Evolutionary conservation across 2,329 filamentous ascomycete species (phyloP), one percentile per base, ranked within the genome.

Genomic region (Aurifilum marmelostoma): DNA sequence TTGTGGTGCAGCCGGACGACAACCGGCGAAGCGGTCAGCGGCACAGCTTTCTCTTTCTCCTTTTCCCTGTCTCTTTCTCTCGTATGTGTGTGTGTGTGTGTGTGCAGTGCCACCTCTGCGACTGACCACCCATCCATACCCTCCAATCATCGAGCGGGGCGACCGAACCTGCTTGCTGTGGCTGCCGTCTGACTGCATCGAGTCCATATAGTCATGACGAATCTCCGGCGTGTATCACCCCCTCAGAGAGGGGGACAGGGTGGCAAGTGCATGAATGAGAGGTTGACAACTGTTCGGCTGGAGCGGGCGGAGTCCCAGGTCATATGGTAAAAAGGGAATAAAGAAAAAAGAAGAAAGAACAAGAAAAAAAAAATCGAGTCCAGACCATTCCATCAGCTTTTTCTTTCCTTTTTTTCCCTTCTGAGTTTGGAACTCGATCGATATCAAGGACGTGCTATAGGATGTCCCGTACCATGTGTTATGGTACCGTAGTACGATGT

Each of bases 1-100:
- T 29, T 29, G 61, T 64, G 32, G 59, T 66, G 54, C 54, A 21
- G 63, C 62, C 67, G 54, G 50, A 66, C 63, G 43, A 58, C 64
- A 67, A 62, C 64, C 61, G 67, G 47, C 64, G 65, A 65, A 65
- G 67, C 69, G 69, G 69, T 71, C 69, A 71, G 67, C 62, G 61
- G 29, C 56, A 47, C 56, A 65, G 41, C 59, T 66, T 27, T 68
- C 66, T 39, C 5, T 39, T 11, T 39, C 37, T 21, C 21, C n/a
- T 11, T 47, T 1, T n/a, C 43, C n/a, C 43, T 41, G 2, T 18
- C 18, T 47, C 8, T 47, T 8, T n/a, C 41, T 47, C 41, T 41
- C 39, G 39, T 47, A 6, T 47, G 16, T 47, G 43, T 47, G 21
- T 47, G 43, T 47, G 43, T 39, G 58, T 71, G 67, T 39, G 37